Base-by-base conservation (phyloP, 2,329 filamentous ascomycete genomes). In the Torrubiella hemipterigena region DNA sequence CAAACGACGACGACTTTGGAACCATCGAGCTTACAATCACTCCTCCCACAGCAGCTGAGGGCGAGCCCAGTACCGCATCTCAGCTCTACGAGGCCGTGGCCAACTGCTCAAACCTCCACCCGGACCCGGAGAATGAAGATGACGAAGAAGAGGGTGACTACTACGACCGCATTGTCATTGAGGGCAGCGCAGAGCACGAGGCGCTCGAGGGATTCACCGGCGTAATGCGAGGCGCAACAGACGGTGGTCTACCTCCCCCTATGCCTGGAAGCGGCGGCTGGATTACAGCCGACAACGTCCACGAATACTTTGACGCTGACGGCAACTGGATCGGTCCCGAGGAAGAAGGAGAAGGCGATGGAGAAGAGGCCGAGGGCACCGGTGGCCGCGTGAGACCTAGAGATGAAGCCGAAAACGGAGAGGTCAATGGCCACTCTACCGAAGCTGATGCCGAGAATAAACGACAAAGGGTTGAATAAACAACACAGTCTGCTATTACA, bases 241-340 rank as follows among this genome's bases (percentile, higher is more conserved):
- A 61, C 33, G 69, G 69, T 1, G 67, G 64, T 3, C 47, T 79
- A 16, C 75, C 75, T n/a, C 73, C 74, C 2, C 70, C 76, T 0
- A 71, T 81, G 52, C 79, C 81, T 0, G 81, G 81, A 2, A 83
- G 80, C 30, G 73, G 72, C 0, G 81, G 81, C 0, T 89, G 82
- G 82, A 86, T 96, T 48, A 96, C 89, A 12, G 81, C 83, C 7
- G 89, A 94, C 34, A 96, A 95, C 46, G 77, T 93, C 51, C 66
- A 80, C 40, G 73, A 93, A 43, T 93, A 76, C 48, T 82, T 91
- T 54, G 82, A 91, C 44, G 76, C 70, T 38, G 69, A 86, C 7
- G 84, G 84, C 3, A 86, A 89, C 48, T 89, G 80, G 71, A 79
- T 81, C 40, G 70, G 61, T 1, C 48, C 37, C 20, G 45, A 38